Base-by-base conservation (phyloP, 2,329 filamentous ascomycete genomes). In the Juglanconis oblonga region DNA sequence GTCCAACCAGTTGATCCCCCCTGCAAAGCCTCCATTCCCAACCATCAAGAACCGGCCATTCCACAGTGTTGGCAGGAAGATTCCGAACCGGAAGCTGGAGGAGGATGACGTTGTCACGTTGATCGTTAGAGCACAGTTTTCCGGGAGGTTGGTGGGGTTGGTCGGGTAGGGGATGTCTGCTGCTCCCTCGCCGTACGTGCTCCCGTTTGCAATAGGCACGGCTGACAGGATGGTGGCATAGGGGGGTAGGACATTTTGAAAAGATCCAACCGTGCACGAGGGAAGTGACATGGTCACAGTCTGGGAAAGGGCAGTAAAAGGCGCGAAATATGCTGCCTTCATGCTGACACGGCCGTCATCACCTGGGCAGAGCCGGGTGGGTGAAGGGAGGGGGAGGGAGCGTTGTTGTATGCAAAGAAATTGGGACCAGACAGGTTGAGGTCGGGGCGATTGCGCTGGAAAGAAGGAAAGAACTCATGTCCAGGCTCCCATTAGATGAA, bases 11-110 rank as follows among this genome's bases (percentile, higher is more conserved):
- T 69, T 70, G 59, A 72, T 70, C 10, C 68, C 70, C 5, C 71
- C 70, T 1, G 69, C 72, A 35, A 76, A 78, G 0, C 72, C 75
- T 14, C 73, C 74, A 59, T 76, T 77, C 1, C 75, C 76, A 5
- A 75, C 69, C 0, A 72, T 64, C 5, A 78, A 68, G 49, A 76
- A 71, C 13, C 73, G 65, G 2, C 62, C 62, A 51, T 74, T 76
- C 75, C 75, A 77, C 33, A 67, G 64, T 0, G 64, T 58, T 0
- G 76, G 76, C 29, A 79, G 65, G 52, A 77, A 77, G 2, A 77
- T 50, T 0, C 72, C 75, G 17, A 77, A 70, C 11, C 74, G 70
- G 61, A 74, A 76, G 17, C 64, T 64, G 14, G 72, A 74, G 6
- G 64, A 64, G 3, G 63, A 40, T 2, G 73, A 75, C 6, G 67